Evolutionary conservation across 192 early-diverging fungal species (phyloP).

Genomic region (Thamnidium elegans): DNA sequence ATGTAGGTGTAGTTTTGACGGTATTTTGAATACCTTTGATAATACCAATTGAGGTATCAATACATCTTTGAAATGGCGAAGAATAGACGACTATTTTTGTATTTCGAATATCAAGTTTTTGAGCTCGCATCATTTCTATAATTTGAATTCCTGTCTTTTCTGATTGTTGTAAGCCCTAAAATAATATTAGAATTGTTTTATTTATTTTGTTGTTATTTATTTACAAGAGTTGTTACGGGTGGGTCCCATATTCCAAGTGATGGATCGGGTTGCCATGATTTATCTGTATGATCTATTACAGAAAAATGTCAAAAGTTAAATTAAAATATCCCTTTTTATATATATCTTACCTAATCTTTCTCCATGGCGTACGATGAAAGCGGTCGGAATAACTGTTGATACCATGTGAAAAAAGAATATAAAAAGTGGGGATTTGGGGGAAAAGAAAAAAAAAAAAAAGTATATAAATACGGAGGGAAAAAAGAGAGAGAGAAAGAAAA

Average conservation of each 20-base stretch:
- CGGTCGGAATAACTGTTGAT: conserved; percentile 16
- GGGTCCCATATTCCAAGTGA: conserved; percentile 36
- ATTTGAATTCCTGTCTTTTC: conserved; percentile 29
- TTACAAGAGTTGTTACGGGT: conserved; percentile 25
- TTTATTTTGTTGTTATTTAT: neutral
- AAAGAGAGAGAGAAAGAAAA: neutral
- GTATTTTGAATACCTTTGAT: conserved; percentile 24
- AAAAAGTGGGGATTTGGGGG: conserved; percentile 5
- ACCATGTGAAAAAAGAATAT: neutral
- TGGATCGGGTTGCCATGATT: conserved; percentile 35
- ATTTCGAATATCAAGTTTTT: conserved; percentile 15
- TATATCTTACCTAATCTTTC: conserved; percentile 32
- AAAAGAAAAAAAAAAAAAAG: conserved; percentile 10
- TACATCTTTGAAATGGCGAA: conserved; percentile 40
- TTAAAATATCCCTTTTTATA: neutral
- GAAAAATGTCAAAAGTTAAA: neutral
- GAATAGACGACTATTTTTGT: conserved; percentile 27
- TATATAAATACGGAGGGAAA: neutral
- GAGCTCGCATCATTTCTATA: conserved; percentile 14
- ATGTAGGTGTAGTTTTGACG: neutral
- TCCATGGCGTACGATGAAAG: conserved; percentile 37
- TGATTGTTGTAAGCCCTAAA: conserved; percentile 28
- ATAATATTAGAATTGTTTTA: neutral
- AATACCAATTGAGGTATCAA: conserved; percentile 36
- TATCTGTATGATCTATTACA: conserved; percentile 28